Evolutionary conservation across 148 eudicot species (phyloP).

Genomic region (Rhododendron molle): DNA sequence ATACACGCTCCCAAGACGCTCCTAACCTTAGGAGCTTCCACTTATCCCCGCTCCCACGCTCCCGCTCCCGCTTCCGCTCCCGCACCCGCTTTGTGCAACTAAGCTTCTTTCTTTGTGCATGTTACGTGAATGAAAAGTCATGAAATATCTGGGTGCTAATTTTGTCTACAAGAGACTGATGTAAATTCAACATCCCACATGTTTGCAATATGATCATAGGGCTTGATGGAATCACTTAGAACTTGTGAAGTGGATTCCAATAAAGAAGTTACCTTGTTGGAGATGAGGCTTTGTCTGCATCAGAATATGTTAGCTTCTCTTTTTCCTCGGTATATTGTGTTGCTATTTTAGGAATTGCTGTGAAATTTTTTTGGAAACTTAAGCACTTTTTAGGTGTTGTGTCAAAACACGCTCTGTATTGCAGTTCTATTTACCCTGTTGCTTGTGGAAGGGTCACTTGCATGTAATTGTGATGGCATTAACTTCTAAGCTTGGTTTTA

Average conservation of each 20-base stretch:
- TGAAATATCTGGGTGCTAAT: background rate
- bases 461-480: background rate
- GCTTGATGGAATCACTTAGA: background rate
- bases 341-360: background rate
- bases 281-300: background rate
- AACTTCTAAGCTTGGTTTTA: background rate
- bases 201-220: background rate
- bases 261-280: background rate
- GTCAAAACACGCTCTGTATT: background rate
- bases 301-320: background rate
- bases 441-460: background rate
- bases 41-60: too few species aligned
- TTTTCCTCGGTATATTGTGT: background rate
- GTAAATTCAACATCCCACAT: background rate
- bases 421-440: background rate
- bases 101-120: background rate
- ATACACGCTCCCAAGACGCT: too few species aligned
- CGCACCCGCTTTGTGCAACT: too few species aligned
- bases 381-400: background rate
- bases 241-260: background rate
- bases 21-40: too few species aligned
- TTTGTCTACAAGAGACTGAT: background rate
- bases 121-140: background rate
- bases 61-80: too few species aligned
- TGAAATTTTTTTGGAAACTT: background rate